These are phyloP conservation scores for Amanita polypyramis DNA, from an alignment of 768 basidiomycete genomes.

Conservation along the genomic window DNA sequence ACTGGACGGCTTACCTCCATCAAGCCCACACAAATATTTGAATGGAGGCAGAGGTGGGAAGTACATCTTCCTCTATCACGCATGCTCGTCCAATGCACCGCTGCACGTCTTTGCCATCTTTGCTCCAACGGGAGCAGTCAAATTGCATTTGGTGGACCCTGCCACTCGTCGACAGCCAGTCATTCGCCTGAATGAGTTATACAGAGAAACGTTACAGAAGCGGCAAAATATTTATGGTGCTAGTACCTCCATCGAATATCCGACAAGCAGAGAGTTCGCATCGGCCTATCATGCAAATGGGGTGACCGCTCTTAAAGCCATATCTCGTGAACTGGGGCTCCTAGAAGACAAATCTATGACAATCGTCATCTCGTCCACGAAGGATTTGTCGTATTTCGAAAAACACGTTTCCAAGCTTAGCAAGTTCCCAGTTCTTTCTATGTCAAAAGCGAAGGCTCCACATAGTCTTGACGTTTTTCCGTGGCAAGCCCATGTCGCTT, in stretches of 20 bases:
- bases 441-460: slow-evolving; percentile 69
- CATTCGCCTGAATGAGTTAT: slow-evolving; percentile 64
- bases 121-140: slow-evolving; percentile 56
- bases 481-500: slow-evolving; percentile 77
- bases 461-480: slow-evolving; percentile 76
- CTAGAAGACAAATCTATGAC: slow-evolving; percentile 65
- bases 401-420: slow-evolving; percentile 53
- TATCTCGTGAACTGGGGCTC: slow-evolving; percentile 79
- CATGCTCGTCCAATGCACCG: slow-evolving; percentile 56
- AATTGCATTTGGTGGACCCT: slow-evolving; percentile 84
- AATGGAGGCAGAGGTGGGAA: slow-evolving; percentile 58
- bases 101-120: slow-evolving; percentile 88
- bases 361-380: slow-evolving; percentile 77
- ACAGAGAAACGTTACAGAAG: slow-evolving; percentile 51
- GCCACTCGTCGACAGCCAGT: slow-evolving; percentile 81
- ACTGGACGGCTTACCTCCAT: slow-evolving; percentile 50
- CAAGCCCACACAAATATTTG: slow-evolving; percentile 62
- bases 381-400: slow-evolving; percentile 80
- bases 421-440: slow-evolving; percentile 82
- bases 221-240: slow-evolving; percentile 29
- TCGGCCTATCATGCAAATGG: slow-evolving; percentile 76
- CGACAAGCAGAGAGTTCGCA: slow-evolving; percentile 45
- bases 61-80: slow-evolving; percentile 86
- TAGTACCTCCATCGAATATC: slow-evolving; percentile 51
- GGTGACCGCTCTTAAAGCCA: slow-evolving; percentile 67